Conservation (phyloP, 2,329 filamentous ascomycete genomes). For the Botryotinia globosa region DNA sequence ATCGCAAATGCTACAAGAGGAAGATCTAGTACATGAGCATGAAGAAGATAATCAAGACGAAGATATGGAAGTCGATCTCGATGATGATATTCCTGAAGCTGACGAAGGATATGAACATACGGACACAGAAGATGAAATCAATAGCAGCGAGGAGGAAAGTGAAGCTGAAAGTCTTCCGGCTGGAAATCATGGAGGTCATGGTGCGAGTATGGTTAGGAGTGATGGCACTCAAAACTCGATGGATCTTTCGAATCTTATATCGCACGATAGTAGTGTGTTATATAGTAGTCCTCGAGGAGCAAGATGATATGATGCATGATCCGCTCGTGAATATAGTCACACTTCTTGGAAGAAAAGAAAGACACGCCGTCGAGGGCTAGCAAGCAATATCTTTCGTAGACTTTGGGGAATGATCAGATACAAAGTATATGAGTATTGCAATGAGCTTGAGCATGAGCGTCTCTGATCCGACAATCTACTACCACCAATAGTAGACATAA, state of each 20-base stretch:
- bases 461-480: constrained; percentile 31
- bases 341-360: background rate
- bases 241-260: constrained; percentile 35
- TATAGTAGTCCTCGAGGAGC: constrained; percentile 33
- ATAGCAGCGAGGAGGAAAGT: constrained; percentile 45
- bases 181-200: constrained; percentile 21
- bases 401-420: constrained; percentile 84
- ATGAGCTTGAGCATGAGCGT: constrained; percentile 50
- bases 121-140: constrained; percentile 66
- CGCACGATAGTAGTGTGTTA: constrained; percentile 33
- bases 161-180: constrained; percentile 40
- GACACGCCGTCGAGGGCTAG: background rate
- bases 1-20: constrained; percentile 61
- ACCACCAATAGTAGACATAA: constrained; percentile 16
- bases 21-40: constrained; percentile 49
- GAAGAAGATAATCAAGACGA: constrained; percentile 38
- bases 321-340: background rate
- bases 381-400: constrained; percentile 84
- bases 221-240: constrained; percentile 39
- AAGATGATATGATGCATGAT: background rate
- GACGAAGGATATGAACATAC: constrained; percentile 69
- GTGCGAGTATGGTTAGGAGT: constrained; percentile 37
- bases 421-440: constrained; percentile 74
- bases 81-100: constrained; percentile 65
- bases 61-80: constrained; percentile 60